These are phyloP conservation scores for Suhomyces terraborum DNA, from an alignment of 1,139 yeast species.

Conservation along the genomic window DNA sequence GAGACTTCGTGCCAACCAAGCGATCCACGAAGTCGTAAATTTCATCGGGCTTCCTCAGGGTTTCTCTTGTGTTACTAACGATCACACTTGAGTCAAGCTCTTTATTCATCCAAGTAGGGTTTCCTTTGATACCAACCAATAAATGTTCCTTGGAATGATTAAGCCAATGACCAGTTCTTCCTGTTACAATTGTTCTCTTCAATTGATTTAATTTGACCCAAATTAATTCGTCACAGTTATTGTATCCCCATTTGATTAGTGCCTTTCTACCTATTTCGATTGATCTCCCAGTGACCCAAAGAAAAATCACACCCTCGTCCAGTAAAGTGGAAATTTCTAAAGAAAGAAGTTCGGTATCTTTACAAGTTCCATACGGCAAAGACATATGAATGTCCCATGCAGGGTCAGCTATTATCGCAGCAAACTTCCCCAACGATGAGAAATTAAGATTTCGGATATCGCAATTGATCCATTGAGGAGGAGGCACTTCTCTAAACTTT, in stretches of 20 bases:
- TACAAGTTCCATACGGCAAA: slow-evolving; percentile 74
- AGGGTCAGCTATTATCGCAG: slow-evolving; percentile 87
- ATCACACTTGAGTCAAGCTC: slow-evolving; percentile 73
- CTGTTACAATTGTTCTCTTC: slow-evolving; percentile 87
- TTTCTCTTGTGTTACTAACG: slow-evolving; percentile 83
- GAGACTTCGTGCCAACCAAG: slow-evolving; percentile 69
- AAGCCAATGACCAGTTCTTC: slow-evolving; percentile 96
- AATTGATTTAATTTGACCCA: slow-evolving; percentile 93
- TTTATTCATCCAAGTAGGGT: slow-evolving; percentile 70
- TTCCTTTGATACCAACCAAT: slow-evolving; percentile 80
- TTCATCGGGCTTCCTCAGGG: slow-evolving; percentile 91
- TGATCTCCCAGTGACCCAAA: slow-evolving; percentile 96
- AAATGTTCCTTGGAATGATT: slow-evolving; percentile 94
- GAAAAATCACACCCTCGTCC: slow-evolving; percentile 75
- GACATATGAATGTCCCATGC: slow-evolving; percentile 90
- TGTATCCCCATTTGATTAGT: slow-evolving; percentile 79
- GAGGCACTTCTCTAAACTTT: slow-evolving; percentile 32
- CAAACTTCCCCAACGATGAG: slow-evolving; percentile 72
- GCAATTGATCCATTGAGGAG: slow-evolving; percentile 86
- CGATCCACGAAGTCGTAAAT: slow-evolving; percentile 83
- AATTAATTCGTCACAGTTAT: slow-evolving; percentile 72
- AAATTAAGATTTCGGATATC: slow-evolving; percentile 77
- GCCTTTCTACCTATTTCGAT: slow-evolving; percentile 84
- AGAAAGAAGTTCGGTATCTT: slow-evolving; percentile 67
- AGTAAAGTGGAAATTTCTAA: slow-evolving; percentile 71